Evolutionary conservation across 192 early-diverging fungal species (phyloP).

Genomic region (Mortierella claussenii): DNA sequence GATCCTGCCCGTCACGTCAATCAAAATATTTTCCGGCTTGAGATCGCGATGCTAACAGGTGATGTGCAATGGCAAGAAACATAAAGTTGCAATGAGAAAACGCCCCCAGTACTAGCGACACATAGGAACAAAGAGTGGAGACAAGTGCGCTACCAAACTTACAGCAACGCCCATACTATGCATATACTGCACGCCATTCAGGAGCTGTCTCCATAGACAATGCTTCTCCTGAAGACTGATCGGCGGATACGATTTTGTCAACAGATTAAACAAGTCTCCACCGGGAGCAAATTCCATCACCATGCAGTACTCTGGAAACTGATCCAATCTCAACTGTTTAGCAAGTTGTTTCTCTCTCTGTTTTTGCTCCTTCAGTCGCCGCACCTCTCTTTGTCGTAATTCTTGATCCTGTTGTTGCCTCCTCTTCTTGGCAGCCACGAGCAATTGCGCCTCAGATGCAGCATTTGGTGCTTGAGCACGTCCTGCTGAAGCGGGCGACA

Average conservation of each 20-base stretch:
- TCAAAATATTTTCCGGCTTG: constrained; percentile 84
- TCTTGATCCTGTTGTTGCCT: constrained; percentile 36
- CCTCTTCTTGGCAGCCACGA: constrained; percentile 22
- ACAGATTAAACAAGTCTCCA: constrained; percentile 77
- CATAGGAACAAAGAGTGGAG: not conserved
- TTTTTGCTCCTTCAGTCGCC: constrained; percentile 28
- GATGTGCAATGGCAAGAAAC: not conserved
- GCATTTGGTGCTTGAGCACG: too few relatives aligned
- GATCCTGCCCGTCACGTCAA: constrained; percentile 63
- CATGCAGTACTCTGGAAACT: constrained; percentile 62
- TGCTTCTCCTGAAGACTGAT: constrained; percentile 59
- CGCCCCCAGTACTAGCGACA: not conserved
- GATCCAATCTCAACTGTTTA: constrained; percentile 55
- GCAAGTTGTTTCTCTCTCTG: constrained; percentile 18
- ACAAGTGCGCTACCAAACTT: constrained; percentile 5
- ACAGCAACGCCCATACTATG: constrained; percentile 79
- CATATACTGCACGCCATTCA: constrained; percentile 76
- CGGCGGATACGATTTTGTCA: constrained; percentile 63
- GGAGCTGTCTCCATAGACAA: constrained; percentile 78
- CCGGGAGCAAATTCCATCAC: constrained; percentile 87
- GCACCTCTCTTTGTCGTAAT: constrained; percentile 21
- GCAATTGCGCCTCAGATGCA: not conserved
- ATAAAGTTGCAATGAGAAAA: not conserved
- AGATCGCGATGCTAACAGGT: constrained; percentile 77
- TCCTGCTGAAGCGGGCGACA: too few relatives aligned